Evolutionary conservation across 139 green algal genomes (phyloP).

Genomic region (Ulvella scutata): DNA sequence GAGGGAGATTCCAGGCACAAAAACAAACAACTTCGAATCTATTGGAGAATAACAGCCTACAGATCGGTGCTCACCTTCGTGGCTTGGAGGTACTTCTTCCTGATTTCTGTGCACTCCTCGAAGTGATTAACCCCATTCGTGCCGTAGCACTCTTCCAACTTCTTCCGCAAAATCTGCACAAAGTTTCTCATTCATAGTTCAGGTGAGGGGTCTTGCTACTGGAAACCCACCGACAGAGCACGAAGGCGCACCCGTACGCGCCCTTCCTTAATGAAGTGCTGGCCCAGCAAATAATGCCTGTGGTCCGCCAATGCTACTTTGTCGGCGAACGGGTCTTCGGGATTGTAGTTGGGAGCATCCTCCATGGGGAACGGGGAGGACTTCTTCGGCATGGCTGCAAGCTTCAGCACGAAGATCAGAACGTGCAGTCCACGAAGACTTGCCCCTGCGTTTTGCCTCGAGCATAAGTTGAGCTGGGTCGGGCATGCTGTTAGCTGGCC

Average conservation of each 20-base stretch:
- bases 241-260: neutral
- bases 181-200: too few relatives aligned
- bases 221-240: too few relatives aligned
- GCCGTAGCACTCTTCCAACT: neutral
- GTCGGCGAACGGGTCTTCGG: neutral
- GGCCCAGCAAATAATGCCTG: neutral
- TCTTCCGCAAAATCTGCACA: neutral
- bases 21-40: neutral
- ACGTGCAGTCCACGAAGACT: too few relatives aligned
- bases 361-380: neutral
- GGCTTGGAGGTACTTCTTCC: neutral
- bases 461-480: too few relatives aligned
- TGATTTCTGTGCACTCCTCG: neutral
- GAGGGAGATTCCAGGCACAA: too few relatives aligned
- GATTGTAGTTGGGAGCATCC: neutral
- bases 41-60: neutral
- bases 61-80: neutral
- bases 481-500: too few relatives aligned
- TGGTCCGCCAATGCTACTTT: neutral
- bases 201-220: too few relatives aligned
- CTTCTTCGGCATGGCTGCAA: neutral
- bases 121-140: constrained; percentile 2
- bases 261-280: neutral
- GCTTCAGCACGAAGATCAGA: too few relatives aligned
- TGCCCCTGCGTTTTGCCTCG: too few relatives aligned